These are phyloP conservation scores for Lactifluus pinguis DNA, from an alignment of 768 basidiomycete genomes.

Conservation along the genomic window DNA sequence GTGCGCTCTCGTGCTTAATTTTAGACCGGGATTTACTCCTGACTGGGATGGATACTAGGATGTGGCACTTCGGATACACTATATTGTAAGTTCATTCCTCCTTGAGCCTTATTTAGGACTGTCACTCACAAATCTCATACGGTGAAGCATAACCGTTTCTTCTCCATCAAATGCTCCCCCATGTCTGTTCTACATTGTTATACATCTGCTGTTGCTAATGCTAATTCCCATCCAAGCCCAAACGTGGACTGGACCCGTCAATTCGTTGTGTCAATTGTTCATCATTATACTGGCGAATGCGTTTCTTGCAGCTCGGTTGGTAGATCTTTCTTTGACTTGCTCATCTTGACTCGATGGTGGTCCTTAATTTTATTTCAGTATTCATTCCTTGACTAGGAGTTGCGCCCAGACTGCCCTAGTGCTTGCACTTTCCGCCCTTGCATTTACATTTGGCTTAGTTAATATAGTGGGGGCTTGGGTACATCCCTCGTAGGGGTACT, in stretches of 20 bases:
- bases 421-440: not conserved
- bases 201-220: not conserved
- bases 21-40: too few species aligned
- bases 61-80: not conserved
- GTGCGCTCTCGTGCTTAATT: not conserved
- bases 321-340: not conserved
- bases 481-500: not conserved
- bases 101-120: not conserved
- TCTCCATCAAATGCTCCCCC: not conserved
- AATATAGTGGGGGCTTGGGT: not conserved
- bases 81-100: not conserved
- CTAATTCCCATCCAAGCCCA: not conserved
- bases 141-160: not conserved
- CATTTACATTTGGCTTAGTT: not conserved
- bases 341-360: not conserved
- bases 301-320: not conserved
- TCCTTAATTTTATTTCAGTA: not conserved
- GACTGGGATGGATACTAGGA: not conserved
- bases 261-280: not conserved
- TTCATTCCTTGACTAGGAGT: not conserved
- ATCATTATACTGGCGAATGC: not conserved
- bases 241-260: not conserved
- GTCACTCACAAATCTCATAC: not conserved
- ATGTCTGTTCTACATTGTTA: not conserved
- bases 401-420: not conserved